Evolutionary conservation across 768 basidiomycete species (phyloP).

Genomic region (Cystofilobasidium macerans): DNA sequence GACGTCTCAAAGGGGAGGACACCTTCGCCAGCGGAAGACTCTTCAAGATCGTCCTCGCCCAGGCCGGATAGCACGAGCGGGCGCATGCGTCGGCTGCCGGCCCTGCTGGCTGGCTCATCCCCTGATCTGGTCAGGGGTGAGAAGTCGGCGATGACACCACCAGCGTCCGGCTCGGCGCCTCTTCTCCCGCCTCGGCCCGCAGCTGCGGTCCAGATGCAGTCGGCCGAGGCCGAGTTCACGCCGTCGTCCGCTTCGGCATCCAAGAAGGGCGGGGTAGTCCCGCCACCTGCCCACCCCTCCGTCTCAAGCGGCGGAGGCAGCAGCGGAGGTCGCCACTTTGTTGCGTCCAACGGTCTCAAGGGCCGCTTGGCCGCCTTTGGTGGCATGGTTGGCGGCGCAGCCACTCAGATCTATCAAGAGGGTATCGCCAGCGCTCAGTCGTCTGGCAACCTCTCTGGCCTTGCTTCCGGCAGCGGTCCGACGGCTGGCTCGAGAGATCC

Average conservation of each 20-base stretch:
- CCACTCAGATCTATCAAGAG: constrained; percentile 10
- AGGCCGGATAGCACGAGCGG: too few species aligned
- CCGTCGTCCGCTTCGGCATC: too few species aligned
- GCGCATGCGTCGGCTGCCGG: too few species aligned
- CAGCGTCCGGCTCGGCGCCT: neutral
- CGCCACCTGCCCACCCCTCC: too few species aligned
- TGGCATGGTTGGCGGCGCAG: constrained; percentile 14
- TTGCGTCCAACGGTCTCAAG: constrained; percentile 8
- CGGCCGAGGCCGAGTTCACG: constrained; percentile 20
- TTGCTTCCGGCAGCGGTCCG: neutral
- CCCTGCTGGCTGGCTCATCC: too few species aligned
- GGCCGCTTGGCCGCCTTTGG: constrained; percentile 17
- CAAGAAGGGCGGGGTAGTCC: too few species aligned
- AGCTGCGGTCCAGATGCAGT: constrained; percentile 13
- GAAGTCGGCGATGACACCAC: neutral
- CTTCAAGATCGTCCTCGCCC: too few species aligned
- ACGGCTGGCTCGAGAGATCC: neutral
- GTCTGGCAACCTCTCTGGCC: neutral
- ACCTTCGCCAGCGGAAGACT: too few species aligned
- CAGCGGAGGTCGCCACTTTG: neutral
- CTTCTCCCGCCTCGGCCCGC: constrained; percentile 16
- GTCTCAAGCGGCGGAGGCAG: neutral
- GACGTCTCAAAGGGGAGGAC: neutral
- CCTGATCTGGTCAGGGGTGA: too few species aligned
- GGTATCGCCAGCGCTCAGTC: neutral